A percentile compares a stretch with the other conserved stretches of the same genome.
Evolutionary conservation across 495 filamentous ascomycete species (phyloP).

Genomic region (Podospora fimiseda): DNA sequence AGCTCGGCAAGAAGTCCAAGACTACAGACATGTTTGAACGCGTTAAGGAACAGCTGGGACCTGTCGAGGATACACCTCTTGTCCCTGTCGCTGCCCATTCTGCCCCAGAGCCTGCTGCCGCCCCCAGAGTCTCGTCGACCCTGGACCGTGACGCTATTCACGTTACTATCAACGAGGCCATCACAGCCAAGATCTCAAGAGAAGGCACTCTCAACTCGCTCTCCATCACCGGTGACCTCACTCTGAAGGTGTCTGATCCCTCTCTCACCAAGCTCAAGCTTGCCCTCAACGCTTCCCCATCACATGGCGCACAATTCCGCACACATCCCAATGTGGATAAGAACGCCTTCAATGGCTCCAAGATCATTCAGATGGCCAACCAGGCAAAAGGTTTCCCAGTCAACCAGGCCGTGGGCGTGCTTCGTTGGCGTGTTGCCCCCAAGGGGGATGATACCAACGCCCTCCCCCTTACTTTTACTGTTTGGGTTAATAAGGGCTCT

Average conservation of each 20-base stretch:
- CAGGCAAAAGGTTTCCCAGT: slow-evolving; percentile 78
- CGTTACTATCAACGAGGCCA: slow-evolving; percentile 77
- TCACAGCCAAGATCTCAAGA: slow-evolving; percentile 77
- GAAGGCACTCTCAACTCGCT: slow-evolving; percentile 80
- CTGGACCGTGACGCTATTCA: slow-evolving; percentile 75
- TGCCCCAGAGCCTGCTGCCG: slow-evolving; percentile 47
- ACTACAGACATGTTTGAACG: slow-evolving; percentile 93
- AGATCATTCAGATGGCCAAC: slow-evolving; percentile 79
- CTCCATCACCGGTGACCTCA: slow-evolving; percentile 82
- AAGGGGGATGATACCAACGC: slow-evolving; percentile 65
- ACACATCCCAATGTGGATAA: slow-evolving; percentile 96
- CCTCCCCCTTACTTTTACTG: slow-evolving; percentile 85
- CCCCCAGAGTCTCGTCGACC: slow-evolving; percentile 56
- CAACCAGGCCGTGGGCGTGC: slow-evolving; percentile 80
- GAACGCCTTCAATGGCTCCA: slow-evolving; percentile 67
- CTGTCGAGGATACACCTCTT: slow-evolving; percentile 67
- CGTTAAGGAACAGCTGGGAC: slow-evolving; percentile 81
- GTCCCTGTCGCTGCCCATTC: slow-evolving; percentile 59
- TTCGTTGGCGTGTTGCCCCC: slow-evolving; percentile 77
- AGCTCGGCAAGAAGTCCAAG: slow-evolving; percentile 96
- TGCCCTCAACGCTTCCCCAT: slow-evolving; percentile 63
- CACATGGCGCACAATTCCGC: slow-evolving; percentile 76
- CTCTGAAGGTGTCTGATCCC: slow-evolving; percentile 80
- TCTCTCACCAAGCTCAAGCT: slow-evolving; percentile 84
- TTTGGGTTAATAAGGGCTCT: slow-evolving; percentile 86